Percentiles rank a stretch among this genome's conserved stretches.
Evolutionary conservation across 495 filamentous ascomycete species (phyloP).

Genomic region (Penicillium silybi): DNA sequence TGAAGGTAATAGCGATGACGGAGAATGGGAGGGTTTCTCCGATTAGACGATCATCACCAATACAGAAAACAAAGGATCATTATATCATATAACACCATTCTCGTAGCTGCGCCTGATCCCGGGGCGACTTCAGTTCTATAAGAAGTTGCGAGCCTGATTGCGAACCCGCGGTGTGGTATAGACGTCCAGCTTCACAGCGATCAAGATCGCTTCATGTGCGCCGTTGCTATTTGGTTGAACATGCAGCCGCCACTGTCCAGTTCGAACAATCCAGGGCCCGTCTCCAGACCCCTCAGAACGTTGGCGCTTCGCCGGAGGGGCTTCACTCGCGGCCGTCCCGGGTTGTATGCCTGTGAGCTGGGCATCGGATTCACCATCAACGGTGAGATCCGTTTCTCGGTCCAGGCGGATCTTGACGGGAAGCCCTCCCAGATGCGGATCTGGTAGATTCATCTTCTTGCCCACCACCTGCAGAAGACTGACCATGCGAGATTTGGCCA

Average conservation of each 20-base stretch:
- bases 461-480: slow-evolving; percentile 75
- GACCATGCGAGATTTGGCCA: slow-evolving; percentile 62
- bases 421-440: slow-evolving; percentile 5
- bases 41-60: slow-evolving; percentile 25
- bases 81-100: slow-evolving; percentile 1
- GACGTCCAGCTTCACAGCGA: slow-evolving; percentile 79
- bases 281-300: slow-evolving; percentile 25
- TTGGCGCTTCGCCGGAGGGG: slow-evolving; percentile 48
- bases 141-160: slow-evolving; percentile 66
- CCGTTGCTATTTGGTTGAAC: slow-evolving; percentile 50
- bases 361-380: slow-evolving; percentile 56
- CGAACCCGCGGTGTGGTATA: slow-evolving; percentile 62
- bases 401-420: slow-evolving; percentile 62
- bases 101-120: background rate
- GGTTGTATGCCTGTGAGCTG: background rate
- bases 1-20: slow-evolving; percentile 23
- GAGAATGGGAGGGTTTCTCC: slow-evolving; percentile 47
- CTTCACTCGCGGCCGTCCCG: slow-evolving; percentile 8
- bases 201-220: slow-evolving; percentile 55
- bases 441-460: slow-evolving; percentile 70
- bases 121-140: slow-evolving; percentile 26
- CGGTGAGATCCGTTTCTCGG: slow-evolving; percentile 60
- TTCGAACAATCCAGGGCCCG: slow-evolving; percentile 64
- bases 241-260: slow-evolving; percentile 76
- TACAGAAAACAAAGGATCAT: background rate